Percentiles rank a stretch among this genome's conserved stretches.
These are phyloP conservation scores for Paraglomus brasilianum DNA, from an alignment of 192 early-diverging fungal genomes.

Conservation along the genomic window DNA sequence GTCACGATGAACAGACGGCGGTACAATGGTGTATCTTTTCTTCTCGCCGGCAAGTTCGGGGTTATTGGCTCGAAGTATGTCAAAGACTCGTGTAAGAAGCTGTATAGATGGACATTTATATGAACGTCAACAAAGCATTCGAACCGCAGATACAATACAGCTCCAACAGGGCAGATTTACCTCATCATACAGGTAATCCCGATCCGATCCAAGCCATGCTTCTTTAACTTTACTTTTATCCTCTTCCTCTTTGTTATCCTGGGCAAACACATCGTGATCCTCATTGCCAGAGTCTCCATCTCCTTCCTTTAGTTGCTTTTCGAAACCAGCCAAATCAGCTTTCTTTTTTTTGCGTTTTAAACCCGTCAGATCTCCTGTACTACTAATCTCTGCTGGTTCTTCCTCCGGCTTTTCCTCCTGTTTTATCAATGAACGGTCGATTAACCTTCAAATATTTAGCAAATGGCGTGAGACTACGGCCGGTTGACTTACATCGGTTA, in stretches of 20 bases:
- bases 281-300: slow-evolving; percentile 47
- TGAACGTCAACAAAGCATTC: neutral
- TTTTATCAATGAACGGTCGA: slow-evolving; percentile 15
- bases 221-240: slow-evolving; percentile 51
- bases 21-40: slow-evolving; percentile 91
- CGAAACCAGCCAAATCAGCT: slow-evolving; percentile 83
- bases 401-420: slow-evolving; percentile 43
- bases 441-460: slow-evolving; percentile 5
- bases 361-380: slow-evolving; percentile 62
- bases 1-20: slow-evolving; percentile 87
- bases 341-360: slow-evolving; percentile 82
- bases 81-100: slow-evolving; percentile 88
- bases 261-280: slow-evolving; percentile 54
- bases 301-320: slow-evolving; percentile 65
- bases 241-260: slow-evolving; percentile 47
- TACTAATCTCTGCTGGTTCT: slow-evolving; percentile 46
- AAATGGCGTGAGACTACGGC: neutral
- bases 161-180: slow-evolving; percentile 37
- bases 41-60: slow-evolving; percentile 90
- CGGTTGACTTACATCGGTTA: slow-evolving; percentile 22
- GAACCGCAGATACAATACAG: neutral
- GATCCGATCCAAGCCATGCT: slow-evolving; percentile 85
- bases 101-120: slow-evolving; percentile 35
- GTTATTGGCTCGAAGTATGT: slow-evolving; percentile 89
- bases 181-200: slow-evolving; percentile 94